phyloP scores from a whole-genome alignment of 2,329 filamentous ascomycete genomes.

The Paraconiothyrium sp. region DNA sequence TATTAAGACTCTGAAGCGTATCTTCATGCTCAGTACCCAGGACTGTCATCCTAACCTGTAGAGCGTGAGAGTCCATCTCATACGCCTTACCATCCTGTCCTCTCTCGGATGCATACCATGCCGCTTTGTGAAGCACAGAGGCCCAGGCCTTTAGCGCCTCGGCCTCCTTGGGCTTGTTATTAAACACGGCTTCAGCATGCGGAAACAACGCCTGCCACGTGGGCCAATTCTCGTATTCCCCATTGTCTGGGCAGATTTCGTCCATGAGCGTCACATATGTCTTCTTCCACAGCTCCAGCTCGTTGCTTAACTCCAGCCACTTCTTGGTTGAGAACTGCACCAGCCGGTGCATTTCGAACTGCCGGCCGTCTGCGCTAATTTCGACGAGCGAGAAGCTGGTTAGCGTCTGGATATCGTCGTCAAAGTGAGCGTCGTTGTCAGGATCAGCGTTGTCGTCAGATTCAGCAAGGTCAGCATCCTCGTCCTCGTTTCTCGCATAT shows the following conservation, averaged over 20 bases:
- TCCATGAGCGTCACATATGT: constrained; percentile 18
- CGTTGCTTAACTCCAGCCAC: constrained; percentile 31
- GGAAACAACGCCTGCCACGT: constrained; percentile 17
- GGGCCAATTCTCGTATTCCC: constrained; percentile 17
- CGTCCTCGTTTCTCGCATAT: constrained; percentile 19
- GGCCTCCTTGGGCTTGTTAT: constrained; percentile 2
- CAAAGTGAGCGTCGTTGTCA: constrained; percentile 19
- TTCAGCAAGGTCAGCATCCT: constrained; percentile 25
- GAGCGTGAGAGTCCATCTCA: not conserved
- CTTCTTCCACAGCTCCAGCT: constrained; percentile 26
- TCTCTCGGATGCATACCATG: too few relatives aligned
- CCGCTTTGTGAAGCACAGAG: constrained; percentile 6
- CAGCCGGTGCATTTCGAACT: constrained; percentile 33
- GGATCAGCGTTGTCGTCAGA: not conserved
- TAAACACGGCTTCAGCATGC: constrained; percentile 16
- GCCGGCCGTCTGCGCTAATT: constrained; percentile 14
- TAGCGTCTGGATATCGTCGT: constrained; percentile 29
- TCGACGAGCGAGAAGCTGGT: constrained; percentile 25
- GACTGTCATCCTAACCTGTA: constrained; percentile 5
- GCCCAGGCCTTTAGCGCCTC: constrained; percentile 14
- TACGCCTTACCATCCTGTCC: too few relatives aligned
- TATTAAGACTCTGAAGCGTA: constrained; percentile 1
- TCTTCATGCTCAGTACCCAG: constrained; percentile 4
- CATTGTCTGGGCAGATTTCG: constrained; percentile 10
- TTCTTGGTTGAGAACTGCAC: constrained; percentile 29